Percentiles rank a stretch among this genome's conserved stretches.
Conservation (phyloP, 2,329 filamentous ascomycete genomes). For the Colletotrichum sojae region DNA sequence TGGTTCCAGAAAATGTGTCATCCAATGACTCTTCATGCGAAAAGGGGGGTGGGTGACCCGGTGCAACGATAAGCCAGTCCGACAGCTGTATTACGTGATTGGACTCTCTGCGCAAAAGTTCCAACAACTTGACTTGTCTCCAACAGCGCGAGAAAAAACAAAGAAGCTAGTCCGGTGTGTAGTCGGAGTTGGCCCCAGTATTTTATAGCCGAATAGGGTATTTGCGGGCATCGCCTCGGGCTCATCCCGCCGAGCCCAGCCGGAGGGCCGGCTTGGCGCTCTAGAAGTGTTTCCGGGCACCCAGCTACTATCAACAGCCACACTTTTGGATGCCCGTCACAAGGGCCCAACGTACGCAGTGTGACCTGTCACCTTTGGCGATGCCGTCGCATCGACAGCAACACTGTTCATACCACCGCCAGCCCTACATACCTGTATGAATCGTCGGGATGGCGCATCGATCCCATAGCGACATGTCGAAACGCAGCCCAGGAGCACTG, state of each 20-base stretch:
- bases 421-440: background rate
- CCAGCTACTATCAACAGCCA: background rate
- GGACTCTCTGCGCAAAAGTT: too few relatives aligned
- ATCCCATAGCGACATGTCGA: background rate
- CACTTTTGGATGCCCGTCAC: background rate
- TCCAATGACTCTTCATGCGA: constrained; percentile 15
- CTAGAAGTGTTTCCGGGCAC: background rate
- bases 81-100: background rate
- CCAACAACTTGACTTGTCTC: too few relatives aligned
- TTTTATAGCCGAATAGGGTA: too few relatives aligned
- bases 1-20: constrained; percentile 6
- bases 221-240: background rate
- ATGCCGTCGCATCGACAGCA: background rate
- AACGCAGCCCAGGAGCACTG: too few relatives aligned
- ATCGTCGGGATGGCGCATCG: background rate
- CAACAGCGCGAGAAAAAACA: too few relatives aligned
- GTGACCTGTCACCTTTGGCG: background rate
- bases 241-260: background rate
- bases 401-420: background rate
- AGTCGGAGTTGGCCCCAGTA: too few relatives aligned
- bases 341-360: background rate
- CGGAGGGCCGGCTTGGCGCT: background rate
- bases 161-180: too few relatives aligned
- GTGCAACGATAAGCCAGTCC: background rate
- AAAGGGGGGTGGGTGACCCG: background rate